Percentiles rank a stretch among this genome's conserved stretches.
phyloP scores from a whole-genome alignment of 2,329 filamentous ascomycete species.

The Lecanosticta acicola region DNA sequence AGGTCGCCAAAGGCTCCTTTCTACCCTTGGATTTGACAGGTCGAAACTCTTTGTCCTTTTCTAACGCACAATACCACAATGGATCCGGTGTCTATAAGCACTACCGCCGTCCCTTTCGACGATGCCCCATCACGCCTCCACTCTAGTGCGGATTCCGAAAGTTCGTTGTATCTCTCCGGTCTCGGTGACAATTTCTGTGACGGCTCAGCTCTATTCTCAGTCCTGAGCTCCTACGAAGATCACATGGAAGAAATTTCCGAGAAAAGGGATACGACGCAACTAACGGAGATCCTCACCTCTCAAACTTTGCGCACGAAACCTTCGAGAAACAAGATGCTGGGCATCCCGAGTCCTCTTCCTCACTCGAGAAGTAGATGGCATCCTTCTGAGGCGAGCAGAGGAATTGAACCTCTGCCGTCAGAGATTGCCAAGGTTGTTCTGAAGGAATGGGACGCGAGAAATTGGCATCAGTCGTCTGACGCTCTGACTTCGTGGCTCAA shows the following conservation, averaged over 20 bases:
- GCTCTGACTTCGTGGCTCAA: constrained; percentile 25
- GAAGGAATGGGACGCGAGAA: constrained; percentile 13
- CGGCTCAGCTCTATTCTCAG: not conserved
- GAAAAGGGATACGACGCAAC: not conserved
- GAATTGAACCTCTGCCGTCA: constrained; percentile 9
- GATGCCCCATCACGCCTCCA: not conserved
- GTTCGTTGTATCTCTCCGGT: not conserved
- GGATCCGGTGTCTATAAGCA: not conserved
- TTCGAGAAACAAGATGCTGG: not conserved
- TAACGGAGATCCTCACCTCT: not conserved
- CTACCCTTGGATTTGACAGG: not conserved
- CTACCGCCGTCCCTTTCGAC: no score
- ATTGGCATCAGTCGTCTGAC: constrained; percentile 17
- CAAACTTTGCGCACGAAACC: not conserved
- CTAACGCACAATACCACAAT: not conserved
- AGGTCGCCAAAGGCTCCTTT: not conserved
- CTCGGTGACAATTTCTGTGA: not conserved
- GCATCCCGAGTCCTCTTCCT: no score
- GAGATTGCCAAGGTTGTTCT: constrained; percentile 17
- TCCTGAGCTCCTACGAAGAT: not conserved
- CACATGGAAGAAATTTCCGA: not conserved
- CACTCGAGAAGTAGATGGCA: not conserved
- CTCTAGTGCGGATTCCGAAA: not conserved
- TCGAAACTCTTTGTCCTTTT: not conserved
- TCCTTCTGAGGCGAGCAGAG: not conserved